A percentile compares a stretch with the other conserved stretches of the same genome.
These are phyloP conservation scores for Biscogniauxia marginata DNA, from an alignment of 2,329 filamentous ascomycete species.

Conservation along the genomic window DNA sequence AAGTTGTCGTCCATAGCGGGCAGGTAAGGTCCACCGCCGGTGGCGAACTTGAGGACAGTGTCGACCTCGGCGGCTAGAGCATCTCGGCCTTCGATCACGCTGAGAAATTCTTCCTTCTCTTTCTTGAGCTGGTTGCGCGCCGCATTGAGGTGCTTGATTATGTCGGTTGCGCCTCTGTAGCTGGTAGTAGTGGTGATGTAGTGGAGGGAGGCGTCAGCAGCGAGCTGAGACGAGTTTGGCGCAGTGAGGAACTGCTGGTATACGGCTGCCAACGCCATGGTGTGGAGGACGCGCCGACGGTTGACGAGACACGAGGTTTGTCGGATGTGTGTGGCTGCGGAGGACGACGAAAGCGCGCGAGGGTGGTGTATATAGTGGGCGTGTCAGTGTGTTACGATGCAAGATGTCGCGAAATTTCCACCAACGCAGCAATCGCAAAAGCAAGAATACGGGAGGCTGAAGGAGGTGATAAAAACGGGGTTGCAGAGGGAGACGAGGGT, in stretches of 20 bases:
- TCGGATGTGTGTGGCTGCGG: not conserved
- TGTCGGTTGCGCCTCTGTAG: constrained; percentile 67
- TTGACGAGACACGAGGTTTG: not conserved
- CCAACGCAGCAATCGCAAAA: not conserved
- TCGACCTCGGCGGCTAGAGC: constrained; percentile 76
- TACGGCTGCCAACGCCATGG: constrained; percentile 50
- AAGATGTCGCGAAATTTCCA: not conserved
- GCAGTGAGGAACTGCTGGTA: constrained; percentile 73
- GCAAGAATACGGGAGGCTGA: not conserved
- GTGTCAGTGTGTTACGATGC: not conserved
- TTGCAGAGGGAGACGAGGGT: not conserved
- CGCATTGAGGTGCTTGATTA: constrained; percentile 77
- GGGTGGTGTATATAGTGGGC: too few species aligned
- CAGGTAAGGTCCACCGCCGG: constrained; percentile 80
- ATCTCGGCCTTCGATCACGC: constrained; percentile 67
- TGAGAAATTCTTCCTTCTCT: constrained; percentile 76
- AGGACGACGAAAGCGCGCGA: too few species aligned
- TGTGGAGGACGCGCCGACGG: constrained; percentile 7
- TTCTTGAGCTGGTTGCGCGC: constrained; percentile 76
- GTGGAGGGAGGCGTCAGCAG: constrained; percentile 68
- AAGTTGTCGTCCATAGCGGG: constrained; percentile 94
- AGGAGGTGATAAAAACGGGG: not conserved
- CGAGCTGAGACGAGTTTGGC: constrained; percentile 62
- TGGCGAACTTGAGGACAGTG: constrained; percentile 77
- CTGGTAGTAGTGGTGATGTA: constrained; percentile 88